Evolutionary conservation across 2,329 filamentous ascomycete genomes (phyloP).

Genomic region (Penicillium vulpinum): DNA sequence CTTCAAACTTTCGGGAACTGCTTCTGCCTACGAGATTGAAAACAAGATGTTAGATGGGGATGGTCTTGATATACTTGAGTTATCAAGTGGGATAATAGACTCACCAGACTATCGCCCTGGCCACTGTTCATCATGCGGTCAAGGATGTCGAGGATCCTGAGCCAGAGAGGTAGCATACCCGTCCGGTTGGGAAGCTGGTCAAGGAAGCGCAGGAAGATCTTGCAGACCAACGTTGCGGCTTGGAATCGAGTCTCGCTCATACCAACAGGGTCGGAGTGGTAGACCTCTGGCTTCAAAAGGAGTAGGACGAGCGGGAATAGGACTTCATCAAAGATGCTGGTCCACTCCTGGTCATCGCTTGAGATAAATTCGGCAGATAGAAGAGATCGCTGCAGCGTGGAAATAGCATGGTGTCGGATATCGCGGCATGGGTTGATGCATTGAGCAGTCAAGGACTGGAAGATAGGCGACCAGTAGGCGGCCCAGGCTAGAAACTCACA

Average conservation of each 20-base stretch:
- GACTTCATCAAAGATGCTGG: slow-evolving; percentile 89
- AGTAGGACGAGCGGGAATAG: slow-evolving; percentile 86
- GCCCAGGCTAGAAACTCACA: slow-evolving; percentile 70
- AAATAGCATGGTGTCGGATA: slow-evolving; percentile 84
- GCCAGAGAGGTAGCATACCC: slow-evolving; percentile 87
- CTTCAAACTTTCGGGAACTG: slow-evolving; percentile 91
- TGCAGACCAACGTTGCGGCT: slow-evolving; percentile 85
- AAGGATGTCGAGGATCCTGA: slow-evolving; percentile 89
- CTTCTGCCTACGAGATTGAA: slow-evolving; percentile 68
- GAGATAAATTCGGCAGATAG: slow-evolving; percentile 81
- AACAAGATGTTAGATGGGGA: slow-evolving; percentile 5
- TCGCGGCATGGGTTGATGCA: slow-evolving; percentile 94
- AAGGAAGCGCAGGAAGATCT: slow-evolving; percentile 92
- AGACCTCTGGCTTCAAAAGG: slow-evolving; percentile 90
- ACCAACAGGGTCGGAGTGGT: slow-evolving; percentile 82
- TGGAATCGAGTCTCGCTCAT: slow-evolving; percentile 97
- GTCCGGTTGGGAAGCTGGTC: slow-evolving; percentile 81
- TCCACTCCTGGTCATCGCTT: slow-evolving; percentile 88
- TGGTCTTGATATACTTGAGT: not conserved
- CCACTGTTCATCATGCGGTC: slow-evolving; percentile 95
- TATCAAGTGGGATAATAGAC: slow-evolving; percentile 36
- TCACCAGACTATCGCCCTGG: slow-evolving; percentile 81
- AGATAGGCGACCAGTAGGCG: slow-evolving; percentile 95
- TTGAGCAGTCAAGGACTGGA: slow-evolving; percentile 82
- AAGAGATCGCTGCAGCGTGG: slow-evolving; percentile 79